Evolutionary conservation across 805 yeast species (phyloP), one percentile per base, ranked within the genome.

Genomic region (Cyberlindnera saturnus): DNA sequence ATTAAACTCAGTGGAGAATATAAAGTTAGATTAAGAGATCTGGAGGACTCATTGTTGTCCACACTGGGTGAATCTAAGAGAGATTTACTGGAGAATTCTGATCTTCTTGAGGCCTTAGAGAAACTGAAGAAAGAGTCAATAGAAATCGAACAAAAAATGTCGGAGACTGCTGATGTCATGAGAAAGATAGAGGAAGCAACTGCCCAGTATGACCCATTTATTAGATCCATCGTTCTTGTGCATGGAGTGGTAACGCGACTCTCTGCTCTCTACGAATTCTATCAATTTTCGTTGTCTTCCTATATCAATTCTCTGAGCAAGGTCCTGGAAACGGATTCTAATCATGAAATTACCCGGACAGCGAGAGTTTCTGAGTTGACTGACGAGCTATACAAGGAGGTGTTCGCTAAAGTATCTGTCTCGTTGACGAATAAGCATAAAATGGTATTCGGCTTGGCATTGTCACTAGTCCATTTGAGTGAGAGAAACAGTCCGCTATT

Each of bases 11-110:
- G 79, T 48, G 73, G 82, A 13, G 84, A 79, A 38, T 86, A 80
- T 52, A 73, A 71, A 41, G 69, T 69, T 1, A 71, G 71, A 14
- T 61, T 90, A 38, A 69, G 73, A 34, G 52, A 56, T 1, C 66
- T 87, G 18, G 96, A 89, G 51, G 63, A 67, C 6, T 70, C 73
- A 9, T 66, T 90, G 8, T 65, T 90, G 45, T 62, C 66, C 3
- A 69, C 81, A 0, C 64, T 91, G 45, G 78, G 76, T 48, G 71
- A 71, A 6, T 65, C 84, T 0, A 66, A 71, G 17, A 83, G 84
- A 0, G 76, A 74, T 41, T 71, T 90, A 18, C 65, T 90, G 29
- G 95, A 88, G 6, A 79, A 84, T 58, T 80, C 79, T 41, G 69
- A 64, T 0, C 62, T 89, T 3, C 58, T 86, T 15, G 62, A 68